Evolutionary conservation across 495 filamentous ascomycete species (phyloP), one percentile per base, ranked within the genome.

Genomic region (Aspergillus funiculosus): DNA sequence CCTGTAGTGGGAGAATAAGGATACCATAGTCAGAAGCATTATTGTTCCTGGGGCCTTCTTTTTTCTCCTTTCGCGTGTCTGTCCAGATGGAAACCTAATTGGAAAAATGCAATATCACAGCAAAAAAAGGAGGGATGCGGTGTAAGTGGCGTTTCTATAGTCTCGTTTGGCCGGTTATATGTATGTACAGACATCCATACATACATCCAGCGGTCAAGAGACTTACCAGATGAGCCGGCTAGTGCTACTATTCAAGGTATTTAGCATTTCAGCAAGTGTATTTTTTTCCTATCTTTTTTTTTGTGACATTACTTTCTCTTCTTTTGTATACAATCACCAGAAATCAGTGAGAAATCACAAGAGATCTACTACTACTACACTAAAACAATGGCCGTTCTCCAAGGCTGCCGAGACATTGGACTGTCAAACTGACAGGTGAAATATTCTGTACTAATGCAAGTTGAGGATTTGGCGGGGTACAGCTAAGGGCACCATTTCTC

Each of bases 71-170:
- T 28, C 22, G 41, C 29, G 20, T 37, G 32, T 37, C 7, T 38
- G 13, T 20, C 31, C 14, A 38, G 9, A 38, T 4, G 14, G 25
- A 29, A 19, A 44, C 24, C 39, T 25, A 3, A 20, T 29, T 19
- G n/a, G 24, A 28, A 17, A 35, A 17, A 51, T 46, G 6, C 14
- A 20, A 5, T 29, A 22, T 17, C 10, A 2, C 13, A 13, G 1
- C 13, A 13, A 25, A 22, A n/a, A 36, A 38, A 34, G 51, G 51
- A 54, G 51, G 48, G 43, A 52, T 37, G 50, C 43, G 30, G 43
- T 46, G 43, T 31, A 38, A 43, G 43, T 52, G 43, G 50, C 50
- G 50, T 47, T 47, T 32, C 39, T 21, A 47, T 53, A 48, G 50
- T 53, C 25, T 44, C 35, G 20, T 36, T 37, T n/a, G 14, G 34